Percentiles rank a stretch among this genome's conserved stretches.
Conservation (phyloP, 306 rosid genomes). For the Quercus suber region DNA sequence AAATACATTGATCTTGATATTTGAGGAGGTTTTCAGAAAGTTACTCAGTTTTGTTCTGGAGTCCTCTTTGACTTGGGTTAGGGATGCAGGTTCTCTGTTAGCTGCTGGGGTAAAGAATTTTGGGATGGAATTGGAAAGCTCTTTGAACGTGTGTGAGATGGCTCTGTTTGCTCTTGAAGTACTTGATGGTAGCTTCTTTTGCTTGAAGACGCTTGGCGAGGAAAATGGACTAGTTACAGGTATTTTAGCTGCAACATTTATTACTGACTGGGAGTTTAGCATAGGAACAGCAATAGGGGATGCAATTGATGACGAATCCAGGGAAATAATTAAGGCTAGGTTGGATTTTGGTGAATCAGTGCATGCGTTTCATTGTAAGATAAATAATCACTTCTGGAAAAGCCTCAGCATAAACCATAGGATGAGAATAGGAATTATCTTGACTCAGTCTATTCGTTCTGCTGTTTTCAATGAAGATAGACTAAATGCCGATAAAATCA, state of each 20-base stretch:
- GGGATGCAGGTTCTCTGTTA: conserved; percentile 48
- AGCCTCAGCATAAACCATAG: conserved; percentile 43
- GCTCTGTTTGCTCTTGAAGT: conserved; percentile 71
- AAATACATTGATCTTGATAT: conserved; percentile 51
- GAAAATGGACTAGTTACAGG: conserved; percentile 58
- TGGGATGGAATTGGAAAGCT: conserved; percentile 39
- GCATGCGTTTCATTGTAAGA: conserved; percentile 48
- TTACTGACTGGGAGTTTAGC: conserved; percentile 74
- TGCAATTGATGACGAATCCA: conserved; percentile 42
- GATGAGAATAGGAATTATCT: conserved; percentile 41
- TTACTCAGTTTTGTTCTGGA: conserved; percentile 58
- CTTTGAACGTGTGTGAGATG: conserved; percentile 44
- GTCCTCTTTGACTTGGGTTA: conserved; percentile 72
- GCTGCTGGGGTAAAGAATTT: conserved; percentile 29
- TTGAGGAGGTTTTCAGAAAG: conserved; percentile 63
- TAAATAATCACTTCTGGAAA: conserved; percentile 51
- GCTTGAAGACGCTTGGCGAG: conserved; percentile 55
- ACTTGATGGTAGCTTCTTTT: conserved; percentile 71
- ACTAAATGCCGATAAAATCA: conserved; percentile 35
- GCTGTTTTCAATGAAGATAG: conserved; percentile 66
- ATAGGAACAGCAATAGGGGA: conserved; percentile 34
- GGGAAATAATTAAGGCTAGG: conserved; percentile 42
- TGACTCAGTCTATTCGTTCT: conserved; percentile 60
- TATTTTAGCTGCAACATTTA: conserved; percentile 67
- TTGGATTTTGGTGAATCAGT: conserved; percentile 49